Evolutionary conservation across 371 early-diverging fungal species (phyloP).

Genomic region (Apophysomyces ossiformis): DNA sequence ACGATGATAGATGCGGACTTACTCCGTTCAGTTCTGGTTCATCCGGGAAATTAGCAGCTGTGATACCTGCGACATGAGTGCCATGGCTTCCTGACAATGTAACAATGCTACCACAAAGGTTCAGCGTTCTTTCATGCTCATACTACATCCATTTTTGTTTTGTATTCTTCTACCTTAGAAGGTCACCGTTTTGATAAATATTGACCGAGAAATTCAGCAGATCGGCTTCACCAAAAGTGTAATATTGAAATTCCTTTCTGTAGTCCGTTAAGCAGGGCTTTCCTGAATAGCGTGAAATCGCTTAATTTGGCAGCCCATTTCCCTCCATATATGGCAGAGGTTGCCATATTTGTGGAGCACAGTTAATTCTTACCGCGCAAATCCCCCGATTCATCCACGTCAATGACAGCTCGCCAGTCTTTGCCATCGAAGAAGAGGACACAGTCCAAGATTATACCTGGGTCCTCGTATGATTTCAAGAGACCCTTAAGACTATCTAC

Average conservation of each 20-base stretch:
- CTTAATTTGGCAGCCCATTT: constrained; percentile 10
- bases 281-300: constrained; percentile 31
- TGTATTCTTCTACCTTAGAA: constrained; percentile 53
- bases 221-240: constrained; percentile 77
- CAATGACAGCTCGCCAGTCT: constrained; percentile 87
- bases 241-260: constrained; percentile 75
- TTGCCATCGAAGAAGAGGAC: constrained; percentile 89
- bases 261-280: constrained; percentile 75
- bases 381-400: constrained; percentile 81
- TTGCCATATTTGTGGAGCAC: constrained; percentile 2
- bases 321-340: constrained; percentile 14
- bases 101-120: constrained; percentile 66
- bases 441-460: constrained; percentile 81
- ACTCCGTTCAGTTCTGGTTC: constrained; percentile 87
- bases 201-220: constrained; percentile 89
- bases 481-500: constrained; percentile 69
- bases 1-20: constrained; percentile 18
- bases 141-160: neutral
- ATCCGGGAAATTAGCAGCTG: constrained; percentile 84
- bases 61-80: constrained; percentile 93
- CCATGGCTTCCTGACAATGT: constrained; percentile 86
- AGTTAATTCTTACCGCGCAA: constrained; percentile 56
- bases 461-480: constrained; percentile 73
- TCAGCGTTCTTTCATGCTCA: neutral
- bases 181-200: constrained; percentile 85